These are phyloP conservation scores for Aspergillus sp. DNA, from an alignment of 2,329 filamentous ascomycete genomes.

Conservation along the genomic window DNA sequence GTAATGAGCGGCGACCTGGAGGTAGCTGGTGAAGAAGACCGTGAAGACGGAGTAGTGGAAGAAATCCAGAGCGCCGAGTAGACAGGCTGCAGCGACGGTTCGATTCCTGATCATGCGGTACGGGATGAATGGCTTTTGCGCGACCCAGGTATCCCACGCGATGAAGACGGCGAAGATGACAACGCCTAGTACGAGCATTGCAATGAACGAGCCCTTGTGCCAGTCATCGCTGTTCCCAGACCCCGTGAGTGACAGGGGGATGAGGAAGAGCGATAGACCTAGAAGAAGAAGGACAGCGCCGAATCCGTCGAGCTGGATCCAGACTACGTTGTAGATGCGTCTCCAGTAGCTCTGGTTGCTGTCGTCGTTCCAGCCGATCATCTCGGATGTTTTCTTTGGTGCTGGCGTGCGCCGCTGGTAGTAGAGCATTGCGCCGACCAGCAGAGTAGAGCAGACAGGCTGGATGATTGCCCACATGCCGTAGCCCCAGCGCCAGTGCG, in stretches of 20 bases:
- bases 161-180: constrained; percentile 26
- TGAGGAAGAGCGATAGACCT: constrained; percentile 35
- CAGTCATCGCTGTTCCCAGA: constrained; percentile 27
- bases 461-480: constrained; percentile 45
- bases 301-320: constrained; percentile 33
- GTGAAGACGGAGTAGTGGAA: constrained; percentile 39
- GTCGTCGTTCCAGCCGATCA: neutral
- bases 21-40: constrained; percentile 43
- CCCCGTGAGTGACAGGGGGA: constrained; percentile 42
- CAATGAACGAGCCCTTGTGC: constrained; percentile 35
- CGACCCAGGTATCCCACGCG: constrained; percentile 40
- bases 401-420: constrained; percentile 29
- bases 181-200: constrained; percentile 36
- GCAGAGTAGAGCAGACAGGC: constrained; percentile 32
- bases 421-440: constrained; percentile 33
- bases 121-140: constrained; percentile 40
- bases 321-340: constrained; percentile 19
- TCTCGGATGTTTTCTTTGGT: neutral
- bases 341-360: constrained; percentile 16
- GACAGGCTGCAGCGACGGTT: constrained; percentile 42
- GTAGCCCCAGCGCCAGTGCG: constrained; percentile 45
- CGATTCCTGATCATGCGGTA: constrained; percentile 39
- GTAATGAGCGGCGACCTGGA: constrained; percentile 41
- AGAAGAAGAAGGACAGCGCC: constrained; percentile 34
- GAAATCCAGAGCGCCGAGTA: constrained; percentile 38